These are phyloP conservation scores for Botrytis cinerea DNA, from an alignment of 2,329 filamentous ascomycete genomes.

Conservation along the genomic window DNA sequence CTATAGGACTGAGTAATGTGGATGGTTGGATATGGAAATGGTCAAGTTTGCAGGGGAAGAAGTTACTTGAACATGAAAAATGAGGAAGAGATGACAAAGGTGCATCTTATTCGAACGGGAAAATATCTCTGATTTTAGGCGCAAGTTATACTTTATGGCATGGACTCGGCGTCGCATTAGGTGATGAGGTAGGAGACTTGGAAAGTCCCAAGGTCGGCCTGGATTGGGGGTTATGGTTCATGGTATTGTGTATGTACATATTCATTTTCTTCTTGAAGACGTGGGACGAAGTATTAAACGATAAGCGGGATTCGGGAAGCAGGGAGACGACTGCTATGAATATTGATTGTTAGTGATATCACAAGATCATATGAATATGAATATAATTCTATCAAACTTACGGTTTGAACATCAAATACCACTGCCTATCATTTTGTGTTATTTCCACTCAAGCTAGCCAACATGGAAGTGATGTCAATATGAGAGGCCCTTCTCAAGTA, in stretches of 20 bases:
- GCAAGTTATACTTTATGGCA: slow-evolving; percentile 31
- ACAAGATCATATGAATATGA: slow-evolving; percentile 31
- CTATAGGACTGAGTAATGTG: slow-evolving; percentile 64
- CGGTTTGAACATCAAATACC: neutral
- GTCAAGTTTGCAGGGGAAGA: neutral
- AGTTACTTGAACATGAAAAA: neutral
- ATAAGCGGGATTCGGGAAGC: neutral
- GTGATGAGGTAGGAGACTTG: slow-evolving; percentile 21
- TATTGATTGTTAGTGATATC: slow-evolving; percentile 27
- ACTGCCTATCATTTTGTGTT: neutral
- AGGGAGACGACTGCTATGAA: slow-evolving; percentile 28
- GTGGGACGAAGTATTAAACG: slow-evolving; percentile 3
- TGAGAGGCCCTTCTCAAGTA: neutral
- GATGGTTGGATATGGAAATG: neutral
- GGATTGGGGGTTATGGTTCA: slow-evolving; percentile 26
- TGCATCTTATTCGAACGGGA: slow-evolving; percentile 5
- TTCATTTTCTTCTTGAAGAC: slow-evolving; percentile 30
- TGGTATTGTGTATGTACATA: slow-evolving; percentile 38
- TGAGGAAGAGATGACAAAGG: neutral
- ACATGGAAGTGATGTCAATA: neutral
- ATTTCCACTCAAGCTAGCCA: neutral
- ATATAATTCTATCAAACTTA: slow-evolving; percentile 28
- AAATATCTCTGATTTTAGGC: slow-evolving; percentile 11
- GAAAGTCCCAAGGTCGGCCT: slow-evolving; percentile 18
- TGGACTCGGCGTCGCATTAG: slow-evolving; percentile 34